Evolutionary conservation across 192 early-diverging fungal species (phyloP).

Genomic region (Dissophora globulifera): DNA sequence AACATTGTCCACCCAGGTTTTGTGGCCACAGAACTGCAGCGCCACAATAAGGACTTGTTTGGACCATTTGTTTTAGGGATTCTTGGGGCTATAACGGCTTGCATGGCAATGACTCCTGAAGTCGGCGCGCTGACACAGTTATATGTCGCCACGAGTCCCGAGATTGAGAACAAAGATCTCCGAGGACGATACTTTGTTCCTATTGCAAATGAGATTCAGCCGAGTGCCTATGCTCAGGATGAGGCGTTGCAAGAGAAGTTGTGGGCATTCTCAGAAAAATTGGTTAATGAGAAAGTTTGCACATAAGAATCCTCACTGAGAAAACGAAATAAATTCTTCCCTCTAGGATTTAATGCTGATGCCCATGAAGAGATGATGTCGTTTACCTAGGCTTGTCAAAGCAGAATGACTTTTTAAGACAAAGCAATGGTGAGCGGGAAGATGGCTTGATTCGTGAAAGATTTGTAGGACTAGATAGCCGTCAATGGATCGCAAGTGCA

Average conservation of each 20-base stretch:
- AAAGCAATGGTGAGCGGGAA: no score
- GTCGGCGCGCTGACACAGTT: slow-evolving; percentile 56
- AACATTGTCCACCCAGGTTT: slow-evolving; percentile 50
- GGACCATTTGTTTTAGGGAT: neutral
- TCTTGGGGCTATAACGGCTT: neutral
- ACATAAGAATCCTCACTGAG: slow-evolving; percentile 2
- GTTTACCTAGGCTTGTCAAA: no score
- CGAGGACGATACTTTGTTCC: slow-evolving; percentile 40
- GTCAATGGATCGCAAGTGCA: no score
- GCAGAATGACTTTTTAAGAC: no score
- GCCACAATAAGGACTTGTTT: slow-evolving; percentile 2
- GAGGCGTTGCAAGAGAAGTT: slow-evolving; percentile 15
- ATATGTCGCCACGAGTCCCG: slow-evolving; percentile 62
- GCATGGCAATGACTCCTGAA: slow-evolving; percentile 24
- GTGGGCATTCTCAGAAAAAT: slow-evolving; percentile 10
- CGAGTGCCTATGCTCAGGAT: slow-evolving; percentile 8
- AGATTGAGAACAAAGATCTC: slow-evolving; percentile 55
- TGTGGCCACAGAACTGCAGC: slow-evolving; percentile 29
- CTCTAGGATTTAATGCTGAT: slow-evolving; percentile 6
- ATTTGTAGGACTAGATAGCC: no score
- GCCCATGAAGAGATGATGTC: slow-evolving; percentile 7
- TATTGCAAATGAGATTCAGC: slow-evolving; percentile 8
- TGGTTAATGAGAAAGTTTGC: slow-evolving; percentile 14
- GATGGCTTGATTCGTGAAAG: no score
- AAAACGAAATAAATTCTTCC: slow-evolving; percentile 5